phyloP scores from a whole-genome alignment of 2,329 filamentous ascomycete species.

The Exophiala sp. region DNA sequence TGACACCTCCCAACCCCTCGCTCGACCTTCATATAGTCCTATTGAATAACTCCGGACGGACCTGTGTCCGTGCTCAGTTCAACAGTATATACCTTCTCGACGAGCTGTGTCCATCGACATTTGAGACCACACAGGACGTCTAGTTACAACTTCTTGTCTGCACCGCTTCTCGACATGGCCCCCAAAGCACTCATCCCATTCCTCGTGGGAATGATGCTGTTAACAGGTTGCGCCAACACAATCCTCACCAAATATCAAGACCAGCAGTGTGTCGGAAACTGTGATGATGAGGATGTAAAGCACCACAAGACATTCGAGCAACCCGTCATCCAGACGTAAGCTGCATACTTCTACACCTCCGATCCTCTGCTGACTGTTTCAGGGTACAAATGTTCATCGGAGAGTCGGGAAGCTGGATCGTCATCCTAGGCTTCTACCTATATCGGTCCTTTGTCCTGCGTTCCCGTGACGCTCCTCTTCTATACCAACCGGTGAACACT shows the following conservation, averaged over 20 bases:
- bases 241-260: slow-evolving; percentile 91
- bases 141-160: no score
- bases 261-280: slow-evolving; percentile 93
- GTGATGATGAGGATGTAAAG: slow-evolving; percentile 61
- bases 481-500: slow-evolving; percentile 60
- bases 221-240: slow-evolving; percentile 95
- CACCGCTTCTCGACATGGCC: slow-evolving; percentile 66
- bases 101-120: no score
- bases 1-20: slow-evolving; percentile 4
- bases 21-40: no score
- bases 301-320: slow-evolving; percentile 77
- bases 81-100: no score
- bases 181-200: slow-evolving; percentile 68
- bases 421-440: slow-evolving; percentile 65
- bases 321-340: slow-evolving; percentile 81
- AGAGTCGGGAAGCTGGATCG: slow-evolving; percentile 92
- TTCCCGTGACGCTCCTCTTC: slow-evolving; percentile 38
- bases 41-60: no score
- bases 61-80: no score
- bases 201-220: slow-evolving; percentile 90
- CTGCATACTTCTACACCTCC: neutral
- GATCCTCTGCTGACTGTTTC: slow-evolving; percentile 14
- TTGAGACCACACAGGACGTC: no score
- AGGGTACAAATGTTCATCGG: slow-evolving; percentile 92
- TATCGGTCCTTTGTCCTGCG: slow-evolving; percentile 44